Evolutionary conservation across 495 filamentous ascomycete species (phyloP), one percentile per base, ranked within the genome.

Genomic region (Talaromyces wortmannii): DNA sequence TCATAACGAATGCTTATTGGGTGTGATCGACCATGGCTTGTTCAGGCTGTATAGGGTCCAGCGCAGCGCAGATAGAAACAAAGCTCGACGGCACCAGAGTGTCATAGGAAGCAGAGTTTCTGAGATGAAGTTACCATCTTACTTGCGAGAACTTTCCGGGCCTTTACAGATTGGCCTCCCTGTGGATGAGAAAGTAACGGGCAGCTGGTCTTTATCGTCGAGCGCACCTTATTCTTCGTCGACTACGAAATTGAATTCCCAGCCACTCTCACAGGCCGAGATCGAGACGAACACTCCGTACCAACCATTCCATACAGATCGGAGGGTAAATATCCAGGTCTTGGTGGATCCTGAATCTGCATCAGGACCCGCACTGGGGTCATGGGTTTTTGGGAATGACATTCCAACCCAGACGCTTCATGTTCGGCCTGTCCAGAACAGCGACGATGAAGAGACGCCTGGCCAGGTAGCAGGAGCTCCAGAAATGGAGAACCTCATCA

Each of bases 221-320:
- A 60, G 55, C 13, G 65, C 53, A 46, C 62, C 63, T 16, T 70
- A 75, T 45, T 59, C 67, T 13, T 61, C 63, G 5, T 55, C 56
- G 44, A 50, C 61, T 16, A 59, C 57, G 7, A 74, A 71, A 50
- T 32, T 64, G 15, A 68, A 73, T 42, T 68, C 68, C 18, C 77
- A 83, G 56, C 78, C 79, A 3, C 68, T 95, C 50, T 90, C 90
- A 5, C 86, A 91, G 59, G 88, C 91, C 3, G 92, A 97, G 72
- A 92, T 96, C 57, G 92, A 97, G 65, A 94, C 91, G 2, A 94
- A 90, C 57, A 86, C 89, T 7, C 86, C 90, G 2, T 96, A 92
- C 55, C 89, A 91, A 57, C 90, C 92, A 0, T 95, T 96, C 71
- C 90, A 95, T 63, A 92, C 89, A 0, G 91, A 96, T 59, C 81